A percentile compares a stretch with the other conserved stretches of the same genome.
phyloP scores from a whole-genome alignment of 306 rosid genomes.

The Quercus rubra region DNA sequence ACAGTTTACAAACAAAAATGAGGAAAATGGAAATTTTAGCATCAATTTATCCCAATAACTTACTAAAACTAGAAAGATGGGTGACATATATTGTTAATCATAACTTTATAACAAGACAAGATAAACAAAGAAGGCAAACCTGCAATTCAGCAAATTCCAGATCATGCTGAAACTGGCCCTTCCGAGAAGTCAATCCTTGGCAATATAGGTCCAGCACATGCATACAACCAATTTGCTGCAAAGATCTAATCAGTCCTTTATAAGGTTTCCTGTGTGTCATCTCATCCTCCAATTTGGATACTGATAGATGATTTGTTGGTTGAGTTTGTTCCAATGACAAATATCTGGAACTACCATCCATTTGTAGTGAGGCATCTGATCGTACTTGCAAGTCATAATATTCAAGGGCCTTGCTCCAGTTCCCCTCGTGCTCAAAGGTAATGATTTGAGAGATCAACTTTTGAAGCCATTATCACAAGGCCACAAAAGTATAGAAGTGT shows the following conservation, averaged over 20 bases:
- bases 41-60: background rate
- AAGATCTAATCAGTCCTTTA: constrained; percentile 78
- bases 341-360: constrained; percentile 37
- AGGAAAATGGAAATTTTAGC: background rate
- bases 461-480: constrained; percentile 35
- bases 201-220: constrained; percentile 88
- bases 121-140: constrained; percentile 18
- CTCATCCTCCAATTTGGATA: constrained; percentile 37
- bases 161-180: constrained; percentile 69
- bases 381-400: constrained; percentile 85
- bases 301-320: constrained; percentile 32
- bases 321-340: constrained; percentile 36
- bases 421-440: constrained; percentile 90
- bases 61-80: background rate
- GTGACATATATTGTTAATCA: background rate
- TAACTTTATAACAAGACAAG: background rate
- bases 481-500: constrained; percentile 8
- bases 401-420: constrained; percentile 98
- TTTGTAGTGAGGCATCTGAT: constrained; percentile 43
- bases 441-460: constrained; percentile 81
- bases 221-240: constrained; percentile 86
- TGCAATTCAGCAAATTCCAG: constrained; percentile 78
- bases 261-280: constrained; percentile 58
- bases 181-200: constrained; percentile 74
- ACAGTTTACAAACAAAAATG: background rate